phyloP scores from a whole-genome alignment of 345 rosid genomes.

The Sisymbrium irio region DNA sequence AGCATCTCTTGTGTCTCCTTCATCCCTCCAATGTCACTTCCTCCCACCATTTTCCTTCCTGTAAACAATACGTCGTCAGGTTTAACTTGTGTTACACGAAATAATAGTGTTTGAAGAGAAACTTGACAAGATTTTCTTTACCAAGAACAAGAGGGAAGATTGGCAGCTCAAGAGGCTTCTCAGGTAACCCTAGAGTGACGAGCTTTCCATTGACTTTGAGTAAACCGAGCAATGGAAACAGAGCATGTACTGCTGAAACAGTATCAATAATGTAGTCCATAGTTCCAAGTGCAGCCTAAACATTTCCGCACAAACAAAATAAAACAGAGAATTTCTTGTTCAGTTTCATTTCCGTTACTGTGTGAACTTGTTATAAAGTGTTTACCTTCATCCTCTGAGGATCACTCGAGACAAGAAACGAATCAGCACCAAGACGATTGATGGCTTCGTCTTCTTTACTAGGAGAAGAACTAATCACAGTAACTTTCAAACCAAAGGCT shows the following conservation, averaged over 20 bases:
- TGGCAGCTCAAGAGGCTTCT: constrained; percentile 75
- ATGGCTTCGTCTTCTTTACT: constrained; percentile 28
- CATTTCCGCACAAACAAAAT: neutral
- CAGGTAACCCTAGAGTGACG: constrained; percentile 67
- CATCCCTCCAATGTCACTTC: constrained; percentile 76
- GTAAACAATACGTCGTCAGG: neutral
- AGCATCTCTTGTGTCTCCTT: constrained; percentile 89
- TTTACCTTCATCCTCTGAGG: constrained; percentile 64
- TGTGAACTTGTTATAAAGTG: neutral
- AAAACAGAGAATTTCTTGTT: neutral
- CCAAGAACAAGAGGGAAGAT: constrained; percentile 68
- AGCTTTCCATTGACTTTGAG: constrained; percentile 75
- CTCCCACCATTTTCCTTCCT: constrained; percentile 81
- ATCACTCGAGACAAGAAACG: constrained; percentile 55
- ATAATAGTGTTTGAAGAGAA: neutral
- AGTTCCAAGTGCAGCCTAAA: constrained; percentile 61
- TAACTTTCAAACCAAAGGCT: constrained; percentile 85
- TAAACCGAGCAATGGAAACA: constrained; percentile 60
- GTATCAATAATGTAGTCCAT: constrained; percentile 92
- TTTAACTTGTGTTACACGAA: neutral
- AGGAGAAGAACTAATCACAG: constrained; percentile 73
- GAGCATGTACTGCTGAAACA: constrained; percentile 71
- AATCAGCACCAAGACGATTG: constrained; percentile 33
- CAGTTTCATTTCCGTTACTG: neutral
- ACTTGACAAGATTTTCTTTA: constrained; percentile 7